phyloP scores from a whole-genome alignment of 768 basidiomycete species.

The Multifurca ochricompacta region DNA sequence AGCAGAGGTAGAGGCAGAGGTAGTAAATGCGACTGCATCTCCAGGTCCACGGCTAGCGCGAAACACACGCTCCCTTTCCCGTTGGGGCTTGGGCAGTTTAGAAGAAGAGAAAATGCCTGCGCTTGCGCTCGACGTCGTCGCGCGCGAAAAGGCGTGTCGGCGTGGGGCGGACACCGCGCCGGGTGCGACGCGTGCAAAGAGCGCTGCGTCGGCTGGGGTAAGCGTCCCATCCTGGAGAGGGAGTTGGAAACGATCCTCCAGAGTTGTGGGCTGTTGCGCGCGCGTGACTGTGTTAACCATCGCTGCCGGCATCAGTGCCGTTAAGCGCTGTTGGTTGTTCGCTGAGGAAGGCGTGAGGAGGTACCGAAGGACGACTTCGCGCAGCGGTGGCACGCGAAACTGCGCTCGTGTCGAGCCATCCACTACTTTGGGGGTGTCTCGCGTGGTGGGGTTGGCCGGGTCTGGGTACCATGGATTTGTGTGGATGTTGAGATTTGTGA shows the following conservation, averaged over 20 bases:
- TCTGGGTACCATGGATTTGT: slow-evolving; percentile 18
- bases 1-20: no score
- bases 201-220: slow-evolving; percentile 5
- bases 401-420: not conserved
- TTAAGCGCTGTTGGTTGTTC: not conserved
- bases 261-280: slow-evolving; percentile 2
- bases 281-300: not conserved
- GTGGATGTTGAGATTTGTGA: slow-evolving; percentile 15
- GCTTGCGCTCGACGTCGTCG: slow-evolving; percentile 10
- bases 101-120: not conserved
- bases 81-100: not conserved
- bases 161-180: slow-evolving; percentile 10
- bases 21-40: not conserved
- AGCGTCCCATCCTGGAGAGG: slow-evolving; percentile 14
- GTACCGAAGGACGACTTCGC: slow-evolving; percentile 17
- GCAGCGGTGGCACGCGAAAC: slow-evolving; percentile 15
- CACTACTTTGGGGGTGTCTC: not conserved
- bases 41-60: no score
- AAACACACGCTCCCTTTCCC: not conserved
- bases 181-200: slow-evolving; percentile 12
- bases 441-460: not conserved
- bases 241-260: slow-evolving; percentile 13
- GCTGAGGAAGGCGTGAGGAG: slow-evolving; percentile 13
- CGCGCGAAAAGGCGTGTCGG: slow-evolving; percentile 13
- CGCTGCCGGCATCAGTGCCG: not conserved